Base-by-base conservation (phyloP, 495 filamentous ascomycete genomes). In the Penicillium maclennaniae region DNA sequence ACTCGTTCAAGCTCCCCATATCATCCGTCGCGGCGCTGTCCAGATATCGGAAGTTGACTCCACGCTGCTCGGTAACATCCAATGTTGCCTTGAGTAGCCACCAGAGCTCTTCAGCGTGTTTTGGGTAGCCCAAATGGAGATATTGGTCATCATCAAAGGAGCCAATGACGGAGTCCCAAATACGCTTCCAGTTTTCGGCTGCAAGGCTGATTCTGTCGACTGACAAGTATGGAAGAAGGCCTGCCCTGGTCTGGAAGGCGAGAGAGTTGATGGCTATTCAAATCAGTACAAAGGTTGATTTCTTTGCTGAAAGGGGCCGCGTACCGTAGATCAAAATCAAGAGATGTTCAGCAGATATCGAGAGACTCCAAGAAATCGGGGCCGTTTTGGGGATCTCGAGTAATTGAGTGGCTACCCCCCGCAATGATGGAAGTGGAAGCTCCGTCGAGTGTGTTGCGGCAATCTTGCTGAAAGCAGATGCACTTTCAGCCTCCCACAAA, bases 21-120 rank as follows among this genome's bases (percentile, higher is more conserved):
- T 71, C 69, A 59, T 74, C 71, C 1, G 71, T 74, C 17, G 66
- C 65, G 14, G 53, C 60, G 44, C 49, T 63, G 27, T 72, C 66
- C 43, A 74, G 54, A 53, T 72, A 74, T 7, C 49, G 54, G 34
- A 69, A 59, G 3, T 19, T 61, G 15, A 45, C 47, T 9, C 53
- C 53, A 7, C 50, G 36, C 7, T 58, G 53, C 1, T 49, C 54
- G 15, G 56, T 42, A 20, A 54, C 52, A 16, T 71, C 61, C 31
- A 72, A 45, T 4, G 65, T 68, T 14, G 61, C 65, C 16, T 58
- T 72, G 39, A 71, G 47, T 6, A 74, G 45, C 61, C 67, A 65
- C 69, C 71, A 74, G 12, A 74, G 60, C 44, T 74, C 71, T 51
- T 70, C 63, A 0, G 69, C 69, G 49, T 74, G 71, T 58, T 71